These are phyloP conservation scores for Monilinia fructicola DNA, from an alignment of 2,329 filamentous ascomycete genomes.

Conservation along the genomic window DNA sequence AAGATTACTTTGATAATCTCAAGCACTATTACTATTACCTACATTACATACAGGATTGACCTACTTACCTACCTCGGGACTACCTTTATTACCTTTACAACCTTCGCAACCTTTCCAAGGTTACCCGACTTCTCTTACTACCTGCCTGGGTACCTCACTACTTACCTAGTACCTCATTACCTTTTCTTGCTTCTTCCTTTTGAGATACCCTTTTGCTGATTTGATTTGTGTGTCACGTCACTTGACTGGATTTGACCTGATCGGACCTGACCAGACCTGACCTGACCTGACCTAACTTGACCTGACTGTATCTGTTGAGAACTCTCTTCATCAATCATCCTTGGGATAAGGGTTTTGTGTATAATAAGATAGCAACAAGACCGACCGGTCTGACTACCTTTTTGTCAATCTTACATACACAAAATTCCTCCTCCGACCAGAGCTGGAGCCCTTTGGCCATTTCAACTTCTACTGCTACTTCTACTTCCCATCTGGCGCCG, in stretches of 20 bases:
- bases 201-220: conserved; percentile 15
- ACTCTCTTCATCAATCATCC: too few relatives aligned
- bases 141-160: neutral
- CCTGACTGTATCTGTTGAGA: neutral
- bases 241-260: neutral
- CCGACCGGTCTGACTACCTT: too few relatives aligned
- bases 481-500: neutral
- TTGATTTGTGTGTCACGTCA: neutral
- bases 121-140: neutral
- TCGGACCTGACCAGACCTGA: neutral
- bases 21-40: too few relatives aligned
- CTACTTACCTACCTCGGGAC: too few relatives aligned
- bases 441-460: too few relatives aligned
- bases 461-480: too few relatives aligned
- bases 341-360: too few relatives aligned
- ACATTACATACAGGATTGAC: too few relatives aligned
- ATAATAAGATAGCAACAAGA: too few relatives aligned
- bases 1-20: too few relatives aligned
- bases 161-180: neutral
- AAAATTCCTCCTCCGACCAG: neutral
- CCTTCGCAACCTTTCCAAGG: neutral
- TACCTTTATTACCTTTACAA: neutral
- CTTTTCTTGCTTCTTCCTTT: neutral
- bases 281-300: too few relatives aligned
- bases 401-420: neutral